Evolutionary conservation across 768 basidiomycete species (phyloP), one percentile per base, ranked within the genome.

Genomic region (Mycena sanguinolenta): DNA sequence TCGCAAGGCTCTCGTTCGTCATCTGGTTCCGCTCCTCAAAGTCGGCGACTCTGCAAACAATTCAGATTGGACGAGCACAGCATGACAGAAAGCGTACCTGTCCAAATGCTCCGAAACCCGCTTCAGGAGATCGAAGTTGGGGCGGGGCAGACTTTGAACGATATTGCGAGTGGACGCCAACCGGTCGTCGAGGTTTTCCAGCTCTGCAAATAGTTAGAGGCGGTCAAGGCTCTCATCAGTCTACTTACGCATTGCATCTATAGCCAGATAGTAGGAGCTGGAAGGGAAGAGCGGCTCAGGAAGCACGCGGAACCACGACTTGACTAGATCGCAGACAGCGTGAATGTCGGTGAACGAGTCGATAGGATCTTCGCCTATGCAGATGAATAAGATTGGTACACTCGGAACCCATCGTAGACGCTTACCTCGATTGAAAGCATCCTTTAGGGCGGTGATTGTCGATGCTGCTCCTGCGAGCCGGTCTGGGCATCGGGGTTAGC

Each of bases 11-110:
- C 73, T 95, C 91, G 1, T 93, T 90, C 2, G 92, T 94, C 95
- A 96, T 96, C 69, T 96, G 95, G 74, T 95, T 96, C 58, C 90
- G 87, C 67, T 95, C 94, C 77, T 96, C 94, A 79, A 87, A 94
- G 76, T 95, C 94, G 5, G 94, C 93, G n/a, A 95, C 92, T 76
- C 93, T 93, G 76, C 6, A 54, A 38, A 50, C 30, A 32, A 42
- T 25, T 52, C 17, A 39, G 58, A 14, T 8, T 8, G 16, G 27
- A 53, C 44, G 13, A 58, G 32, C 44, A 55, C 27, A 10, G 38
- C 42, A 39, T 16, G 14, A 28, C 34, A 28, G 23, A 50, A 58
- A 38, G 81, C 84, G 23, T 34, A 90, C 90, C 84, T 89, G 80
- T 96, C 94, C n/a, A 96, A 85, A 79, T 96, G 95, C 74, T 95